Percentiles rank a stretch among this genome's conserved stretches.
These are phyloP conservation scores for Daldinia bambusicola DNA, from an alignment of 495 filamentous ascomycete genomes.

Conservation along the genomic window DNA sequence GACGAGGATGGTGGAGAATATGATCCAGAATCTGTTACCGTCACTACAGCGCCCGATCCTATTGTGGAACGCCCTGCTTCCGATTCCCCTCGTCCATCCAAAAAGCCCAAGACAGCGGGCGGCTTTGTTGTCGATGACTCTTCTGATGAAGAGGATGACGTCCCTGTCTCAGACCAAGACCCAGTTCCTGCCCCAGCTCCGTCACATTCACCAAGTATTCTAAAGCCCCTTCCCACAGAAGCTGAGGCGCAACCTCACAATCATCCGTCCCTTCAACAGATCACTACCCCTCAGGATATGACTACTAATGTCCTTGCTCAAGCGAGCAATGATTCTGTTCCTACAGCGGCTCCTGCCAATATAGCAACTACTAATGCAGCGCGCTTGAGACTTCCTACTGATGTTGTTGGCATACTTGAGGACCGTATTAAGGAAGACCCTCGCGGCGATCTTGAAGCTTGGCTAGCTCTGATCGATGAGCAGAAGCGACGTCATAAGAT, in stretches of 20 bases:
- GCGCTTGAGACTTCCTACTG: constrained; percentile 67
- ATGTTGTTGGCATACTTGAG: constrained; percentile 85
- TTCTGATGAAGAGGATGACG: constrained; percentile 66
- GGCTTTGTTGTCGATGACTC: constrained; percentile 81
- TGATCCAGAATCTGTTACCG: constrained; percentile 61
- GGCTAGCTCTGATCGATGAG: constrained; percentile 86
- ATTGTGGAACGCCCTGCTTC: constrained; percentile 45
- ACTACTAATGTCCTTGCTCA: constrained; percentile 42
- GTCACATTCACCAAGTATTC: constrained; percentile 6
- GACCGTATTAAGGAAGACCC: constrained; percentile 91
- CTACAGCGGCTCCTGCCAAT: constrained; percentile 26
- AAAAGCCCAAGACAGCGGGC: constrained; percentile 76
- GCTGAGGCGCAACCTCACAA: constrained; percentile 23
- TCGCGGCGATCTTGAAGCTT: constrained; percentile 88
- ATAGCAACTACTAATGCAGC: constrained; percentile 32
- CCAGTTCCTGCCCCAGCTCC: constrained; percentile 17
- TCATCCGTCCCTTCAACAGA: constrained; percentile 45
- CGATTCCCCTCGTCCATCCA: constrained; percentile 50
- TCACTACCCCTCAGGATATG: constrained; percentile 38
- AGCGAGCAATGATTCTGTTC: constrained; percentile 37
- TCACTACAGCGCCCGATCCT: constrained; percentile 46
- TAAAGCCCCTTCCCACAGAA: constrained; percentile 35
- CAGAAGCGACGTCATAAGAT: constrained; percentile 82
- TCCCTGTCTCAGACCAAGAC: constrained; percentile 19
- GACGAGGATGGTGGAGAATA: constrained; percentile 60